Evolutionary conservation across 1,139 yeast genomes (phyloP).

Genomic region (Williopsis jadinii): DNA sequence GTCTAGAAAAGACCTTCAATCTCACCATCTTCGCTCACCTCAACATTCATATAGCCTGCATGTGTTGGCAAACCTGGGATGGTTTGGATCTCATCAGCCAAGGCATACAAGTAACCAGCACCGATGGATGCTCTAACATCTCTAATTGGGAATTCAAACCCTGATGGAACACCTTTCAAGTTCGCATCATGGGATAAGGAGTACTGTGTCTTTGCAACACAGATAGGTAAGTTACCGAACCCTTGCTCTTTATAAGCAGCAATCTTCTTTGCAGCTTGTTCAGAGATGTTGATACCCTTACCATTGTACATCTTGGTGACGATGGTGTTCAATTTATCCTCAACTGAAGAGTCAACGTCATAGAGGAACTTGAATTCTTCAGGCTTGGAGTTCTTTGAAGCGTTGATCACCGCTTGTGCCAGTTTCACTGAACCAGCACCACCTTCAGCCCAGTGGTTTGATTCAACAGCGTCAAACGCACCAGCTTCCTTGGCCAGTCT

Average conservation of each 20-base stretch:
- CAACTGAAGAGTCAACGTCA: constrained; percentile 52
- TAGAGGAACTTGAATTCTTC: constrained; percentile 50
- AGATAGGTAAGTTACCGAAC: constrained; percentile 72
- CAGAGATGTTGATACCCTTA: constrained; percentile 55
- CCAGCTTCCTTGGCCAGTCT: constrained; percentile 64
- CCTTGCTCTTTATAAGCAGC: constrained; percentile 64
- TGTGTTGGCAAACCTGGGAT: constrained; percentile 97
- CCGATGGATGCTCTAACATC: constrained; percentile 94
- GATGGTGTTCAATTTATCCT: constrained; percentile 54
- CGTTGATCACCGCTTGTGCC: constrained; percentile 63
- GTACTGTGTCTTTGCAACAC: constrained; percentile 97
- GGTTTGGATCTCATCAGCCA: constrained; percentile 96
- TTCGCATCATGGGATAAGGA: constrained; percentile 91
- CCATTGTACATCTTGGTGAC: constrained; percentile 79
- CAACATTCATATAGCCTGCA: constrained; percentile 96
- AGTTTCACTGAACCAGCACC: constrained; percentile 66
- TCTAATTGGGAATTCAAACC: constrained; percentile 89
- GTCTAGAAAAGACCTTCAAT: constrained; percentile 71
- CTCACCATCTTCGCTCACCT: constrained; percentile 87
- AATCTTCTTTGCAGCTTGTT: constrained; percentile 60
- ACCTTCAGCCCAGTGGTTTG: constrained; percentile 80
- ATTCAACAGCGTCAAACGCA: constrained; percentile 66
- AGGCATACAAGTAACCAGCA: constrained; percentile 93
- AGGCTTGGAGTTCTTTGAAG: constrained; percentile 34
- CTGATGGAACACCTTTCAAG: constrained; percentile 92